A percentile compares a stretch with the other conserved stretches of the same genome.
These are phyloP conservation scores for Russula griseocarnosa DNA, from an alignment of 768 basidiomycete genomes.

Conservation along the genomic window DNA sequence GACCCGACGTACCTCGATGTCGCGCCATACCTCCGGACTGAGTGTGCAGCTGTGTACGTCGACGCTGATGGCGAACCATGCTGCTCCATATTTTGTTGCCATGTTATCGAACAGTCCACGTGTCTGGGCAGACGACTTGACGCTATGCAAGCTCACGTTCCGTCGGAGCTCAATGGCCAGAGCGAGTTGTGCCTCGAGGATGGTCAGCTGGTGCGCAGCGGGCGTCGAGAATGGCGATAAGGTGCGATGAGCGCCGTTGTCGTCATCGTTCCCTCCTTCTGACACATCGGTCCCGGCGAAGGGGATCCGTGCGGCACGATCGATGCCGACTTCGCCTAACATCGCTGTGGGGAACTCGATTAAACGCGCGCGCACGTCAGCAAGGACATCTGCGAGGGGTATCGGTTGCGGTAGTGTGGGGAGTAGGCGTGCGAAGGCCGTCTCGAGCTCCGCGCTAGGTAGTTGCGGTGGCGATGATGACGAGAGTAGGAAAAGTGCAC, in stretches of 20 bases:
- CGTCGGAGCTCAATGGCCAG: conserved; percentile 76
- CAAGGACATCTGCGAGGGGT: conserved; percentile 54
- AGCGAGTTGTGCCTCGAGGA: conserved; percentile 82
- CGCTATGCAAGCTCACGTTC: conserved; percentile 85
- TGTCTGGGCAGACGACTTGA: conserved; percentile 69
- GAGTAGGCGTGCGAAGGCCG: conserved; percentile 55
- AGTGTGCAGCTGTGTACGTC: conserved; percentile 91
- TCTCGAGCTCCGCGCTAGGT: conserved; percentile 32
- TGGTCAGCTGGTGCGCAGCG: conserved; percentile 69
- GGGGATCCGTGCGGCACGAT: conserved; percentile 74
- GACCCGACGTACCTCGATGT: conserved; percentile 60
- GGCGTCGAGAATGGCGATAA: conserved; percentile 78
- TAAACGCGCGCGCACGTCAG: conserved; percentile 58
- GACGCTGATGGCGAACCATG: conserved; percentile 67
- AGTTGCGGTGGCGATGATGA: conserved; percentile 24
- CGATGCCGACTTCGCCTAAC: conserved; percentile 92
- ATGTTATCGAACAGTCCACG: conserved; percentile 60
- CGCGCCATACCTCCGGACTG: conserved; percentile 68
- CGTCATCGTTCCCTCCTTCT: conserved; percentile 26
- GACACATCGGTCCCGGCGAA: conserved; percentile 36
- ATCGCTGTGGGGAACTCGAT: conserved; percentile 62
- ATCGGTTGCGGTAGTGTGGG: conserved; percentile 68
- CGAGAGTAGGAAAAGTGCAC: conserved; percentile 54
- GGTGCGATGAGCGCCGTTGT: conserved; percentile 37
- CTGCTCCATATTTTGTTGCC: conserved; percentile 50